Percentiles rank a stretch among this genome's conserved stretches.
Evolutionary conservation across 2,329 filamentous ascomycete genomes (phyloP).

Genomic region (Neofusicoccum cordaticola): DNA sequence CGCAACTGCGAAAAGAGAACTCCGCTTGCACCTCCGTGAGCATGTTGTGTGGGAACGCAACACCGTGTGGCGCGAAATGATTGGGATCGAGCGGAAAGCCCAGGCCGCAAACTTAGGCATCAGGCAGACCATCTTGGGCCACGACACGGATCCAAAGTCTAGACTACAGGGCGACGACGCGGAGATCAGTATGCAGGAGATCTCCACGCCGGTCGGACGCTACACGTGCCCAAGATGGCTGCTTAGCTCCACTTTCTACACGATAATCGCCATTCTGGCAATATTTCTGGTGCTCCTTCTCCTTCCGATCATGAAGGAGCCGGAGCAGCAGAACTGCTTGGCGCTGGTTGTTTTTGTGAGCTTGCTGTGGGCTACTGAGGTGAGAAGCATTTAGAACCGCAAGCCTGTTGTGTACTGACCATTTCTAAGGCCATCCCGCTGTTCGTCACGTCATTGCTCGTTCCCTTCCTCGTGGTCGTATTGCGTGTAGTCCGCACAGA

Average conservation of each 20-base stretch:
- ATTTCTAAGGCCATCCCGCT: slow-evolving; percentile 75
- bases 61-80: slow-evolving; percentile 98
- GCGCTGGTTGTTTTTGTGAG: slow-evolving; percentile 93
- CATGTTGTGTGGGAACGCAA: slow-evolving; percentile 99
- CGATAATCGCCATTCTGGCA: slow-evolving; percentile 65
- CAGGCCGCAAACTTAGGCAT: slow-evolving; percentile 89
- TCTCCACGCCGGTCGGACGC: slow-evolving; percentile 76
- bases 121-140: slow-evolving; percentile 73
- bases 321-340: slow-evolving; percentile 93
- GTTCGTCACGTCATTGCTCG: slow-evolving; percentile 90
- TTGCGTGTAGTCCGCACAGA: slow-evolving; percentile 81
- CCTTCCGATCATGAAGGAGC: slow-evolving; percentile 76
- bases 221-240: slow-evolving; percentile 78
- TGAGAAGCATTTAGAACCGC: slow-evolving; percentile 31
- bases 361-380: slow-evolving; percentile 93
- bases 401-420: background rate
- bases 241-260: slow-evolving; percentile 76
- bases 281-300: slow-evolving; percentile 73
- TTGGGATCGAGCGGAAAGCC: slow-evolving; percentile 91
- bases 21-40: slow-evolving; percentile 86
- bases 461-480: slow-evolving; percentile 89
- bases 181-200: slow-evolving; percentile 62
- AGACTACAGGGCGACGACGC: slow-evolving; percentile 83
- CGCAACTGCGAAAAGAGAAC: slow-evolving; percentile 73
- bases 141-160: slow-evolving; percentile 64